phyloP scores from a whole-genome alignment of 768 basidiomycete species.

The Gautieria morchelliformis region DNA sequence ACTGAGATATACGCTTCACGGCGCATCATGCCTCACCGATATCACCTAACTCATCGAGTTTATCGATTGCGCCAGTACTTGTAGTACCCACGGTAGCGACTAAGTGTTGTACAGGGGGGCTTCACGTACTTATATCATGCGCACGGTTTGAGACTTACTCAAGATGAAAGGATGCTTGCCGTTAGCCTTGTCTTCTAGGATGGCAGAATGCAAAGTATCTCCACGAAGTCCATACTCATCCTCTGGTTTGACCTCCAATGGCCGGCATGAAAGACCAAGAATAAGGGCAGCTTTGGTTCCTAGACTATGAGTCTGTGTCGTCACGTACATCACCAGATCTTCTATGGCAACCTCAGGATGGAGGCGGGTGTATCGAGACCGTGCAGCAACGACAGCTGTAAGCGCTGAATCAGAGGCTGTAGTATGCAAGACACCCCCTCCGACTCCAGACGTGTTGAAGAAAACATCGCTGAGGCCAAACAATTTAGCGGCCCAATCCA shows the following conservation, averaged over 20 bases:
- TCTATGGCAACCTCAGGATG: slow-evolving; percentile 42
- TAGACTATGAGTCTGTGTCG: slow-evolving; percentile 84
- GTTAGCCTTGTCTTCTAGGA: slow-evolving; percentile 50
- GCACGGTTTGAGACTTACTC: slow-evolving; percentile 34
- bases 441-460: slow-evolving; percentile 51
- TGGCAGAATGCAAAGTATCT: slow-evolving; percentile 40
- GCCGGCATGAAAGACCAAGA: slow-evolving; percentile 64
- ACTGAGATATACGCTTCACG: neutral
- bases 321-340: slow-evolving; percentile 75
- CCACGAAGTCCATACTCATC: slow-evolving; percentile 68
- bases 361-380: slow-evolving; percentile 41
- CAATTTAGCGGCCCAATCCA: slow-evolving; percentile 86
- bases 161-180: slow-evolving; percentile 76
- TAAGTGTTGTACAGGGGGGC: slow-evolving; percentile 24
- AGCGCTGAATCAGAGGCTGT: slow-evolving; percentile 81
- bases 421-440: slow-evolving; percentile 83
- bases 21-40: slow-evolving; percentile 47
- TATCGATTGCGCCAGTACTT: slow-evolving; percentile 80
- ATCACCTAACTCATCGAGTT: slow-evolving; percentile 60
- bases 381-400: slow-evolving; percentile 71
- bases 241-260: slow-evolving; percentile 52
- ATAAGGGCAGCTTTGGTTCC: slow-evolving; percentile 73
- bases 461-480: slow-evolving; percentile 65
- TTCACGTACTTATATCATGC: slow-evolving; percentile 20
- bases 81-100: slow-evolving; percentile 92